Conservation (phyloP, 768 basidiomycete genomes). For the Leccinum boreale region DNA sequence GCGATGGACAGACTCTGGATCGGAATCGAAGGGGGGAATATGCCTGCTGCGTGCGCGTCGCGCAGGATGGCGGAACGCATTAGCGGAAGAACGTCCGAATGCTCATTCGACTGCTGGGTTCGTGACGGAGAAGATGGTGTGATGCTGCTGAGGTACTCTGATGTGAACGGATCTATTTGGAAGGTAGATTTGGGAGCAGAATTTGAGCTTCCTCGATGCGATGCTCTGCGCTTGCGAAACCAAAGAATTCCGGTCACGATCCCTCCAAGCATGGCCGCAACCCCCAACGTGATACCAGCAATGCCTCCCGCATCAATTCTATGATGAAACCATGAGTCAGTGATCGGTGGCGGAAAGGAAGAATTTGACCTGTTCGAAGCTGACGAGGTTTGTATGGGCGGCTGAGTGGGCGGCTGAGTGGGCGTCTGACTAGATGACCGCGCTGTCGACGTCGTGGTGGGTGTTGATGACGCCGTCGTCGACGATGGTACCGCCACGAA, state of each 20-base stretch:
- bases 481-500: too few relatives aligned
- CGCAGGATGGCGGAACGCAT: slow-evolving; percentile 11
- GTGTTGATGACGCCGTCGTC: too few relatives aligned
- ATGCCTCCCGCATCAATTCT: slow-evolving; percentile 10
- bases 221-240: slow-evolving; percentile 6
- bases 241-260: slow-evolving; percentile 3
- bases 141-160: too few relatives aligned
- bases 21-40: neutral
- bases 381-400: neutral
- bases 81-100: neutral
- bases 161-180: slow-evolving; percentile 4
- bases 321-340: neutral
- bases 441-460: slow-evolving; percentile 75
- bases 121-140: neutral
- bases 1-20: neutral
- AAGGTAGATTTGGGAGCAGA: neutral
- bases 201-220: neutral
- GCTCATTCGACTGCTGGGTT: neutral
- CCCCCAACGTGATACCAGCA: slow-evolving; percentile 11
- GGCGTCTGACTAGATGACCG: neutral
- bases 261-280: neutral
- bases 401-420: neutral
- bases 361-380: slow-evolving; percentile 7
- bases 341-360: neutral
- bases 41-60: slow-evolving; percentile 1